Conservation (phyloP, 2,329 filamentous ascomycete species). For the Epichloe aotearoae region DNA sequence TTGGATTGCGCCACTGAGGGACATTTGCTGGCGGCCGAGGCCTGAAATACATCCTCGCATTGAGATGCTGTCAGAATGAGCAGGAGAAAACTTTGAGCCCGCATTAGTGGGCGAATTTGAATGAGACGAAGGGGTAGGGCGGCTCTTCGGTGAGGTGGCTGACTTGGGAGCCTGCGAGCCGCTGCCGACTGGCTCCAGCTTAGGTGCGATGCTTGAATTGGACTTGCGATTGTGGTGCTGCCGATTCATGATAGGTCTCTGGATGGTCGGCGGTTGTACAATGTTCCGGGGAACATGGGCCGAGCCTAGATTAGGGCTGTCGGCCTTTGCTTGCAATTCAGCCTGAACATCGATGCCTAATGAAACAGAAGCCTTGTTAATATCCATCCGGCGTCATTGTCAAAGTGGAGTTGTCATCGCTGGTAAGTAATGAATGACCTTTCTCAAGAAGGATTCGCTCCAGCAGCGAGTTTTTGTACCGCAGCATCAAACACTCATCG, state of each 20-base stretch:
- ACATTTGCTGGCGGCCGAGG: conserved; percentile 20
- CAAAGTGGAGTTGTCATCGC: background rate
- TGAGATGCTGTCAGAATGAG: conserved; percentile 33
- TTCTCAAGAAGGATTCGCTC: conserved; percentile 95
- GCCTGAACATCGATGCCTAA: conserved; percentile 92
- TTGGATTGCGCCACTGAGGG: conserved; percentile 14
- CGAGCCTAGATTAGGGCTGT: conserved; percentile 65
- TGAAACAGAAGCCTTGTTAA: conserved; percentile 1
- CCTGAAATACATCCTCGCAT: conserved; percentile 27
- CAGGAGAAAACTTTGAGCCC: conserved; percentile 29
- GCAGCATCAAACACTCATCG: conserved; percentile 94
- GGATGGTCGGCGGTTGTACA: conserved; percentile 63
- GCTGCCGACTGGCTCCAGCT: conserved; percentile 45
- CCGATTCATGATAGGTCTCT: conserved; percentile 68
- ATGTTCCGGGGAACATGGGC: conserved; percentile 55
- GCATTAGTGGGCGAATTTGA: conserved; percentile 41
- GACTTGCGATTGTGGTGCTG: conserved; percentile 65
- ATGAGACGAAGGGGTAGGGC: conserved; percentile 74
- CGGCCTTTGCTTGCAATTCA: conserved; percentile 84
- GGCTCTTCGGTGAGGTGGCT: conserved; percentile 52
- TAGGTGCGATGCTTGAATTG: conserved; percentile 61
- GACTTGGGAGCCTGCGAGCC: conserved; percentile 40
- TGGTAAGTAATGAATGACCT: conserved; percentile 42
- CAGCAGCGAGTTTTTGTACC: conserved; percentile 94
- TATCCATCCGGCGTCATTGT: background rate